phyloP scores from a whole-genome alignment of 192 early-diverging fungal genomes.

The Mortierella antarctica region DNA sequence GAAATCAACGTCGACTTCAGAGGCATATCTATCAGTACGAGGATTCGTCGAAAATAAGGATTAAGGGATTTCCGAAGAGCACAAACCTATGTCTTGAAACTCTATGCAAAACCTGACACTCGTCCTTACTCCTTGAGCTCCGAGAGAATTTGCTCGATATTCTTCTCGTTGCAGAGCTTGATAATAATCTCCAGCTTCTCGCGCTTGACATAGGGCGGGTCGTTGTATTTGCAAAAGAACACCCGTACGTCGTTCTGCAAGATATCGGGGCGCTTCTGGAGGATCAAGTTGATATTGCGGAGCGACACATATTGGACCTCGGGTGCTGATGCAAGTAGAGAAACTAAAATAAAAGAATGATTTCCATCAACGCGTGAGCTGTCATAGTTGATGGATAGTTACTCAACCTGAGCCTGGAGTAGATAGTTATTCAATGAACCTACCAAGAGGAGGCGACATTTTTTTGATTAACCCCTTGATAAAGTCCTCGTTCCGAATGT shows the following conservation, averaged over 20 bases:
- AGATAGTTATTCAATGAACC: not conserved
- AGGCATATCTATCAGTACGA: constrained; percentile 75
- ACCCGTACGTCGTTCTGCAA: constrained; percentile 93
- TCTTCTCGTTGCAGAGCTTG: constrained; percentile 85
- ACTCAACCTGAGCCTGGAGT: not conserved
- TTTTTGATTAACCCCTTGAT: constrained; percentile 80
- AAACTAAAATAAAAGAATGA: constrained; percentile 62
- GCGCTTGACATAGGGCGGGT: constrained; percentile 96
- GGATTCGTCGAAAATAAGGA: not conserved
- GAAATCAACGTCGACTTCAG: constrained; percentile 98
- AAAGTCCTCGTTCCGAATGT: constrained; percentile 78
- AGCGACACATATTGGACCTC: constrained; percentile 98
- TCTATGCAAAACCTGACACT: not conserved
- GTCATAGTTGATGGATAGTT: not conserved
- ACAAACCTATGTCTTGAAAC: not conserved
- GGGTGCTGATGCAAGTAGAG: constrained; percentile 84
- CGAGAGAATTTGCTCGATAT: constrained; percentile 90
- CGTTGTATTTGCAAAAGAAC: constrained; percentile 99
- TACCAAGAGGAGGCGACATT: constrained; percentile 95
- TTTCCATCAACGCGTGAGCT: not conserved
- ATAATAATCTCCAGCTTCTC: constrained; percentile 97
- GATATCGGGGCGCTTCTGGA: constrained; percentile 91
- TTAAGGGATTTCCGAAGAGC: not conserved
- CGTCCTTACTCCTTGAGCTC: constrained; percentile 91
- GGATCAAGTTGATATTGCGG: constrained; percentile 95